Evolutionary conservation across 2,329 filamentous ascomycete genomes (phyloP).

Genomic region (Pseudogymnoascus sp.): DNA sequence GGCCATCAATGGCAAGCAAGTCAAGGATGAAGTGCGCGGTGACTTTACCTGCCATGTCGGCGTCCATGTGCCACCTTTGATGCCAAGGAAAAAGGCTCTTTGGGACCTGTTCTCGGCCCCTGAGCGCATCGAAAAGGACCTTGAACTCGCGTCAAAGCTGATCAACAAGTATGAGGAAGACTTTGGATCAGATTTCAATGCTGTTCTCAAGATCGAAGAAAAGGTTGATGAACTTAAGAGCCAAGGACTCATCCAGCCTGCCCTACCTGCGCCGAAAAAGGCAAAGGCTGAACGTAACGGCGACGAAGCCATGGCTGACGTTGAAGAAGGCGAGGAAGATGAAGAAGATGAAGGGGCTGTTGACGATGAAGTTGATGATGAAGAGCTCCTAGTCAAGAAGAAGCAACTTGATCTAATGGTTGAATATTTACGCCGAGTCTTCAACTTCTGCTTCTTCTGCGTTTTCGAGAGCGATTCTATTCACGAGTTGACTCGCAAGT

Average conservation of each 20-base stretch:
- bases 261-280: conserved; percentile 43
- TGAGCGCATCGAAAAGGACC: conserved; percentile 85
- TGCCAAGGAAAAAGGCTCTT: conserved; percentile 85
- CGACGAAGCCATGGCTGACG: conserved; percentile 57
- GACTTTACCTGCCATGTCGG: conserved; percentile 98
- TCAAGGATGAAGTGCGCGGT: conserved; percentile 85
- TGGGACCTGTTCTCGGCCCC: conserved; percentile 96
- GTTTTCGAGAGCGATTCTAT: conserved; percentile 98
- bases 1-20: conserved; percentile 95
- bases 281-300: conserved; percentile 55
- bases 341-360: conserved; percentile 55
- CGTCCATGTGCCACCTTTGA: conserved; percentile 80
- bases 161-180: conserved; percentile 80
- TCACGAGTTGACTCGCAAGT: conserved; percentile 91
- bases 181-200: conserved; percentile 69
- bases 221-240: conserved; percentile 73
- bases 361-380: conserved; percentile 79
- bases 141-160: conserved; percentile 73
- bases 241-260: conserved; percentile 68
- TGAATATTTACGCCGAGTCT: conserved; percentile 91
- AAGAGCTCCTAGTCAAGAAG: conserved; percentile 84
- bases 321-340: conserved; percentile 75
- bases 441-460: conserved; percentile 99
- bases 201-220: conserved; percentile 73
- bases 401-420: conserved; percentile 94